phyloP scores from a whole-genome alignment of 129 eudicot species.

The Sambucus nigra region DNA sequence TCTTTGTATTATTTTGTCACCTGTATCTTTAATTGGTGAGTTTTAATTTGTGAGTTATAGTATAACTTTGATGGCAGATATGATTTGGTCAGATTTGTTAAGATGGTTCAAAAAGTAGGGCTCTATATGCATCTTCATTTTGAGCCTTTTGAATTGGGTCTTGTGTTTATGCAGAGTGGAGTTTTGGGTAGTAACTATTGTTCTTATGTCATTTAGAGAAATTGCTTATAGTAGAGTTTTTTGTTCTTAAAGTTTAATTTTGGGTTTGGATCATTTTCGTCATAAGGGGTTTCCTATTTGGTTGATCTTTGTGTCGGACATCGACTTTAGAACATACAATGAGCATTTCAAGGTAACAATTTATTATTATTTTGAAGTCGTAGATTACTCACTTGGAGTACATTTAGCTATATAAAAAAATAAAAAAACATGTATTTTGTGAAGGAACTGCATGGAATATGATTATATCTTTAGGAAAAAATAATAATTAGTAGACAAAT shows the following conservation, averaged over 20 bases:
- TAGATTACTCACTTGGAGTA: too few relatives aligned
- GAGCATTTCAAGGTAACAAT: constrained; percentile 89
- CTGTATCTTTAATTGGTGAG: constrained; percentile 1
- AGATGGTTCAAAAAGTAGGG: constrained; percentile 72
- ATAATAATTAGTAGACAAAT: background rate
- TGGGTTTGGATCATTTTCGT: constrained; percentile 5
- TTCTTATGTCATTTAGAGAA: background rate
- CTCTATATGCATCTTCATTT: constrained; percentile 64
- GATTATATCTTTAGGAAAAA: background rate
- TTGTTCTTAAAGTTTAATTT: background rate
- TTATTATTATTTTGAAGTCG: too few relatives aligned
- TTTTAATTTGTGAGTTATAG: constrained; percentile 31
- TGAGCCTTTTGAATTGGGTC: too few relatives aligned
- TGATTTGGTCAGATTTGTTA: constrained; percentile 75
- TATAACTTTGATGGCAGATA: constrained; percentile 81
- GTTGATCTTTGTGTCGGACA: constrained; percentile 93
- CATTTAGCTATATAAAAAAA: too few relatives aligned
- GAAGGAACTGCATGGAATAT: too few relatives aligned
- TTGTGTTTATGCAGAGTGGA: constrained; percentile 96
- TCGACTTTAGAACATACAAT: constrained; percentile 88
- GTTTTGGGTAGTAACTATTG: constrained; percentile 54
- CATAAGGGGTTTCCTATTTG: constrained; percentile 86
- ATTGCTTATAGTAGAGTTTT: background rate
- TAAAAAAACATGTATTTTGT: too few relatives aligned
- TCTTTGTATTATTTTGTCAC: background rate